Conservation (phyloP, 1,284 basidiomycete species). For the Coniferiporia weirii region DNA sequence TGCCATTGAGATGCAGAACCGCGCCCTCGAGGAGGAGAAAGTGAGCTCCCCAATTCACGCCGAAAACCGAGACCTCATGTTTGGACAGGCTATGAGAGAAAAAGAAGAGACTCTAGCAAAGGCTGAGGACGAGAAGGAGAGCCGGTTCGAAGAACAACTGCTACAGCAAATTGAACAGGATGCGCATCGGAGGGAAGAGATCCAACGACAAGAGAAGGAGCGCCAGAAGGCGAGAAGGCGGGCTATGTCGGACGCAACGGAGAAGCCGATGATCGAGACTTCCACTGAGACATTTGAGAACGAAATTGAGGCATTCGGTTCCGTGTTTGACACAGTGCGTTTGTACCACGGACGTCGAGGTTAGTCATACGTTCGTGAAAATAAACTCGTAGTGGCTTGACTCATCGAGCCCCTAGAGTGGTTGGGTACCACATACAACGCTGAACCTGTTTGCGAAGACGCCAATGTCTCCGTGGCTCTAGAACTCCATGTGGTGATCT, state of each 20-base stretch:
- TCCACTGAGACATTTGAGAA: constrained; percentile 55
- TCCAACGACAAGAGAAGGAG: constrained; percentile 43
- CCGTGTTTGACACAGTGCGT: constrained; percentile 58
- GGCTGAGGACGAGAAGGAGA: constrained; percentile 40
- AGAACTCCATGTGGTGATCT: constrained; percentile 60
- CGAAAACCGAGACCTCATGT: not conserved
- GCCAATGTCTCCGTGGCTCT: constrained; percentile 49
- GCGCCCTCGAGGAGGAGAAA: constrained; percentile 60
- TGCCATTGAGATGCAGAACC: constrained; percentile 66
- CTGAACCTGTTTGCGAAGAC: constrained; percentile 67
- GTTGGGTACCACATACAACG: constrained; percentile 60
- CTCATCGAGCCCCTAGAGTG: constrained; percentile 37
- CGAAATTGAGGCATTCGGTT: constrained; percentile 52
- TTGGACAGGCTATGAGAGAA: constrained; percentile 31
- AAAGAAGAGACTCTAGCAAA: constrained; percentile 49
- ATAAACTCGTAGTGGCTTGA: not conserved
- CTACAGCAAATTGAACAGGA: constrained; percentile 59
- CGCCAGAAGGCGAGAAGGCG: constrained; percentile 47
- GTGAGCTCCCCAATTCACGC: constrained; percentile 31
- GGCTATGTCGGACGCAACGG: constrained; percentile 62
- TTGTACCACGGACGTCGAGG: constrained; percentile 64
- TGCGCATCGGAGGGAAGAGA: constrained; percentile 44
- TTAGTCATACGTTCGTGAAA: constrained; percentile 28
- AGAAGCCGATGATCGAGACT: constrained; percentile 48
- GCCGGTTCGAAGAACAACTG: constrained; percentile 48